Conservation (phyloP, 78 protist genomes). For the Cavenderia fasciculata region DNA sequence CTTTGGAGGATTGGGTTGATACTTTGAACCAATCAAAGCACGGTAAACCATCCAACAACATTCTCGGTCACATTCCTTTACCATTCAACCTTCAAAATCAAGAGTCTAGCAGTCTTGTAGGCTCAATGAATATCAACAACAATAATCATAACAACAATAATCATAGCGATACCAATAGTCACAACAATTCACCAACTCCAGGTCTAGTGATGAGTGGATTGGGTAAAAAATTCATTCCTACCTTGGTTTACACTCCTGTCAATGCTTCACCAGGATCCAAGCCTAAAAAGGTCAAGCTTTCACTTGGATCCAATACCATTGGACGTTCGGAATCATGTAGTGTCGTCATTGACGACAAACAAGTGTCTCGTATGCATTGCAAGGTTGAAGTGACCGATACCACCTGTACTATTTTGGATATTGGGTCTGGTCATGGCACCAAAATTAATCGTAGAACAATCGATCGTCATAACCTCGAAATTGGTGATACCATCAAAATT, state of each 20-base stretch:
- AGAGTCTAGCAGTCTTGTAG: no score
- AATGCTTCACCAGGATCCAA: constrained; percentile 11
- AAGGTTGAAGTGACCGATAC: constrained; percentile 56
- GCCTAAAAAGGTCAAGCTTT: constrained; percentile 11
- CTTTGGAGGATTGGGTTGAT: constrained; percentile 64
- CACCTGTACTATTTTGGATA: constrained; percentile 13
- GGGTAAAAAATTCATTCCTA: constrained; percentile 45
- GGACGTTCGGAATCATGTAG: constrained; percentile 68
- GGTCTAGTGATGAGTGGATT: no score
- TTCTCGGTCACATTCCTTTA: no score
- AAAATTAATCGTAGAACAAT: constrained; percentile 32
- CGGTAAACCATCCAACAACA: not conserved
- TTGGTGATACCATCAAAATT: constrained; percentile 49
- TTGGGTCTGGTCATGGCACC: constrained; percentile 77
- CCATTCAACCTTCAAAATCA: no score
- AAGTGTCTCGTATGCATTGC: constrained; percentile 48
- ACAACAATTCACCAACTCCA: no score
- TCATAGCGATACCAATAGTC: no score
- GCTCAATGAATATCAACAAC: no score
- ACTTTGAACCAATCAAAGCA: not conserved
- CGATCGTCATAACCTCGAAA: not conserved
- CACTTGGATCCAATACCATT: constrained; percentile 31
- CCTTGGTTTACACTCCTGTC: not conserved
- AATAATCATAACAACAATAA: no score
- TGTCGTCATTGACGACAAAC: constrained; percentile 32